Conservation (phyloP, 2,329 filamentous ascomycete species). For the Verticillium nonalfalfae region DNA sequence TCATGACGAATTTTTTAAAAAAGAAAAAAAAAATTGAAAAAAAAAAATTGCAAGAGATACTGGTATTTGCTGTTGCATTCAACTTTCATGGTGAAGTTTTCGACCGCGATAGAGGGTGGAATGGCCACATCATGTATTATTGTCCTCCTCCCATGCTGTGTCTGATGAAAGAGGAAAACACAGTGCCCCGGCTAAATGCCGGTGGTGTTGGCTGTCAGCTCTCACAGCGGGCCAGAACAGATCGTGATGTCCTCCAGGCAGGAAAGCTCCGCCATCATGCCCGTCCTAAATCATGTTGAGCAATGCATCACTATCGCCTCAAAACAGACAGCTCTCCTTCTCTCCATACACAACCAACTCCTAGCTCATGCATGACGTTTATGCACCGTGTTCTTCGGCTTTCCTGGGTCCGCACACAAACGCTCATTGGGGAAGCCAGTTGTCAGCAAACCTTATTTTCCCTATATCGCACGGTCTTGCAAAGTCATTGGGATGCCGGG, state of each 20-base stretch:
- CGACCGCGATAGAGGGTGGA: too few relatives aligned
- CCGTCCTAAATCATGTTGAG: not conserved
- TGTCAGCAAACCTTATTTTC: not conserved
- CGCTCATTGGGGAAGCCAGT: not conserved
- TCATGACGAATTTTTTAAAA: too few relatives aligned
- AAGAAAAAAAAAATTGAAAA: too few relatives aligned
- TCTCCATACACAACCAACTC: not conserved
- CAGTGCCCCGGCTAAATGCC: not conserved
- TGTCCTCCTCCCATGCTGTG: too few relatives aligned
- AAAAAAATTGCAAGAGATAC: too few relatives aligned
- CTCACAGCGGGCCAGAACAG: too few relatives aligned
- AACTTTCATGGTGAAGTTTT: too few relatives aligned
- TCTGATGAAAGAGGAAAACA: not conserved
- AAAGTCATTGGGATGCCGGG: not conserved
- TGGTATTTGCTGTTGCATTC: too few relatives aligned
- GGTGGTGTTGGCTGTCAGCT: not conserved
- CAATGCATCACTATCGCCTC: not conserved
- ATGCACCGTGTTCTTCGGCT: not conserved
- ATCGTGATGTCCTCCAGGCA: not conserved
- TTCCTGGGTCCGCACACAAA: not conserved
- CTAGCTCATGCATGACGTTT: not conserved
- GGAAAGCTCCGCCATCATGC: too few relatives aligned
- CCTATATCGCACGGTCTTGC: not conserved
- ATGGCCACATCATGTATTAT: too few relatives aligned
- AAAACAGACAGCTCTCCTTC: not conserved